Base-by-base conservation (phyloP, 805 yeast species). In the Yarrowia sp. region DNA sequence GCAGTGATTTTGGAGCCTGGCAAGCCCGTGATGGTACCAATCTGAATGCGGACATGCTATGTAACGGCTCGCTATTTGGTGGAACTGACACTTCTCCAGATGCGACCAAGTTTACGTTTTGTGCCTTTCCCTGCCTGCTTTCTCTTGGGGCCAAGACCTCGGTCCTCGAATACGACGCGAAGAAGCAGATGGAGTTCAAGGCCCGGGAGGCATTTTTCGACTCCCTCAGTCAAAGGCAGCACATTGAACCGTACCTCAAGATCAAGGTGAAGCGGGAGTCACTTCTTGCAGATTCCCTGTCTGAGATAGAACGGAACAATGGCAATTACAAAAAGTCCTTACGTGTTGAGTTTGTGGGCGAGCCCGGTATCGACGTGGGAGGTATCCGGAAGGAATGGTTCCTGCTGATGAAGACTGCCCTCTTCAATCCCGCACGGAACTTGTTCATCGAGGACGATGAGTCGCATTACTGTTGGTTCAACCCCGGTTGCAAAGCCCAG, bases 351-450 rank as follows among this genome's bases (percentile, higher is more conserved):
- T 93, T 95, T 73, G 77, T 87, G 4, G 86, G 86, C 66, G 99
- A 93, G 72, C 96, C 92, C 0, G 99, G 98, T 0, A 83, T 93
- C 22, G 99, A 93, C 77, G 98, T 92, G 0, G 98, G 99, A 1
- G 99, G 99, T 0, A 80, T 93, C 66, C 85, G 88, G 70, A 92
- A 92, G 71, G 99, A 93, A 71, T 93, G 99, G 99, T 92, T 95
- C 74, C 78, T 85, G 54, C 75, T 92, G 41, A 77, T 95, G 41
- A 85, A 89, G 1, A 83, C 83, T 66, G 87, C 87, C 26, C 74
- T 93, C 1, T 89, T 92, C 72, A 83, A 82, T 70, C 88, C 92
- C 1, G 78, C 79, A 52, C 83, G 85, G 33, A 91, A 90, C 0
- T 79, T 92, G 74, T 86, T 95, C 67, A 72, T 77, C 9, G 83